Conservation (phyloP, 2,329 filamentous ascomycete genomes). For the Ophiocordyceps sinensis region DNA sequence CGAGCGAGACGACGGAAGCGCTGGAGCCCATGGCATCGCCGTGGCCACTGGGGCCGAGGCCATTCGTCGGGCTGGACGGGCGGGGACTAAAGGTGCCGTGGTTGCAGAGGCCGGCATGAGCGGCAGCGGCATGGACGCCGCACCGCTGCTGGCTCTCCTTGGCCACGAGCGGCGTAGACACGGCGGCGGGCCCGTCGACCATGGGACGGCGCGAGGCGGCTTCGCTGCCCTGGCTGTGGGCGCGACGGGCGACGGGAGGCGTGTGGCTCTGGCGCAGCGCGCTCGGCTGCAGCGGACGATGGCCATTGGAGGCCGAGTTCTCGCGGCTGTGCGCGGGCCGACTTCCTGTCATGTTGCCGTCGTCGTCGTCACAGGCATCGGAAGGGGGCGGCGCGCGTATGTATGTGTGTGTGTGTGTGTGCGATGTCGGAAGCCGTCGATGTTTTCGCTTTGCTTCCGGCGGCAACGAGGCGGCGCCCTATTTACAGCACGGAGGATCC, state of each 20-base stretch:
- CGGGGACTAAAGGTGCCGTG: conserved; percentile 68
- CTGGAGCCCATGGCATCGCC: background rate
- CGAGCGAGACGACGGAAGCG: conserved; percentile 9
- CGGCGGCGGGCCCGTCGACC: conserved; percentile 15
- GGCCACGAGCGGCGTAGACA: conserved; percentile 27
- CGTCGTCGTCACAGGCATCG: background rate
- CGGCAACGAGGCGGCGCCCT: no score
- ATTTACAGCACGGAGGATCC: no score
- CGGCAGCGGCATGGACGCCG: conserved; percentile 15
- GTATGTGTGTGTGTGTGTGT: no score
- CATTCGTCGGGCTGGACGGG: conserved; percentile 32
- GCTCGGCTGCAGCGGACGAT: conserved; percentile 28
- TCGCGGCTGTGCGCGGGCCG: conserved; percentile 14
- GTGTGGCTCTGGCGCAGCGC: conserved; percentile 30
- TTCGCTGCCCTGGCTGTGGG: conserved; percentile 8
- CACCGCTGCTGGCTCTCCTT: conserved; percentile 3
- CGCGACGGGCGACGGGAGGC: conserved; percentile 6
- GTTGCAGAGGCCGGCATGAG: conserved; percentile 39
- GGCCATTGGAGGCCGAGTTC: conserved; percentile 13
- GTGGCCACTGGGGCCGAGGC: conserved; percentile 6
- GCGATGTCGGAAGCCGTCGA: no score
- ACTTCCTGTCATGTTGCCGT: conserved; percentile 9
- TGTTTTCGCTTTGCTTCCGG: no score
- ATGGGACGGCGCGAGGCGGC: conserved; percentile 1
- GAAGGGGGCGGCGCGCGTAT: no score